Evolutionary conservation across 352 stramenopile species (phyloP).

Genomic region (Stramenopiles sp.): DNA sequence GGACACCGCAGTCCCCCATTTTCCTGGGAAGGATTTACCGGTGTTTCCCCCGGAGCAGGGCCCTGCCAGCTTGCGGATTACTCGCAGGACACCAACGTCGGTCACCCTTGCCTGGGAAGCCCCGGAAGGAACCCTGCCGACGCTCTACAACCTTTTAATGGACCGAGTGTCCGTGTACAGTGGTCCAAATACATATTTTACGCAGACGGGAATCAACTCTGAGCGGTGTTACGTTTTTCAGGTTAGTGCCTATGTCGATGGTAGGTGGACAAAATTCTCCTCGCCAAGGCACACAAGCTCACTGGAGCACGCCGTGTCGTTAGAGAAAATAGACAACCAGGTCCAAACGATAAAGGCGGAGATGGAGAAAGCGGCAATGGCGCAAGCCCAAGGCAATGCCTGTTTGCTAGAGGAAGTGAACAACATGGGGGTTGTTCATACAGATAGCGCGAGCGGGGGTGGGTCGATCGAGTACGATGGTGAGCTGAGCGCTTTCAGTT

Average conservation of each 20-base stretch:
- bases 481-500: neutral
- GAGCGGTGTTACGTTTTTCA: neutral
- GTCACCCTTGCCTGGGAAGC: neutral
- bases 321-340: neutral
- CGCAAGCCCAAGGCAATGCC: neutral
- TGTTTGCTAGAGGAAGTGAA: neutral
- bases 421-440: neutral
- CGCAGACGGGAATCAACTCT: neutral
- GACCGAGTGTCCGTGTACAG: neutral
- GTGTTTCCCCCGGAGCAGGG: neutral
- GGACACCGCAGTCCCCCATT: neutral
- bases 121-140: neutral
- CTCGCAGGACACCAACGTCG: neutral
- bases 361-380: neutral
- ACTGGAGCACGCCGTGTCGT: neutral
- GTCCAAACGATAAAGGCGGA: neutral
- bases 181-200: neutral
- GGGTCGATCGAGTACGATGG: neutral
- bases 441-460: neutral
- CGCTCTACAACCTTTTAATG: neutral
- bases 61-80: neutral
- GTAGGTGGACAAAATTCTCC: neutral
- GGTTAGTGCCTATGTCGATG: neutral
- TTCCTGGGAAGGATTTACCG: neutral
- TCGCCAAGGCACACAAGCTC: neutral